Evolutionary conservation across 352 stramenopile species (phyloP), one percentile per base, ranked within the genome.

Genomic region (Pythium dissimile): DNA sequence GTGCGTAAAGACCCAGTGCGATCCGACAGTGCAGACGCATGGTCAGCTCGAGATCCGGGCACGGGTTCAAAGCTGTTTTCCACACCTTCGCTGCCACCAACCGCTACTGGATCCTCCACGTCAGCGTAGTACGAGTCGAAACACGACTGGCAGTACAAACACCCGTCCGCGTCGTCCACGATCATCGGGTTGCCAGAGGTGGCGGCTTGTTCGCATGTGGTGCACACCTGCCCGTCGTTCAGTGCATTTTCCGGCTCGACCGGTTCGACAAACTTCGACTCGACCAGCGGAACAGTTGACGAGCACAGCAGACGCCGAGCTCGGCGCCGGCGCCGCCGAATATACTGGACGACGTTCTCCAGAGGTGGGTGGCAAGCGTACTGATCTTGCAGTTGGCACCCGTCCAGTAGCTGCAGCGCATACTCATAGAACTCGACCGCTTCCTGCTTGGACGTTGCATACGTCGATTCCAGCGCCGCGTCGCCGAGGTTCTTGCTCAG

Each of bases 401-500:
- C 32, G 7, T 52, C 49, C 7, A 66, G 34, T 18, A 68, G 31
- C 54, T 59, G 26, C 18, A 67, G 26, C 46, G 60, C 60, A 30
- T 67, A 67, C 28, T 62, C 64, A 54, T 60, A 72, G 30, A 57
- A 72, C 1, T 32, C 44, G 15, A 68, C 13, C 9, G 63, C 63
- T 26, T 66, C 46, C 13, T 24, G 15, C 5, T 57, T n/a, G 5
- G 7, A n/a, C n/a, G n/a, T n/a, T n/a, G n/a, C n/a, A n/a, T n/a
- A n/a, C 16, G n/a, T 46, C 28, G n/a, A 24, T 43, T 48, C 31
- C 24, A 73, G 32, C 15, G 34, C 32, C 20, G 64, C 71, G 56
- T 89, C 78, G 11, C 77, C 80, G 11, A 93, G 59, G 54, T 89
- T 89, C 56, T 75, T 76, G 39, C 71, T 80, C 54, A 93, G 57